phyloP scores from a whole-genome alignment of 192 early-diverging fungal species.

The Entomortierella beljakovae region DNA sequence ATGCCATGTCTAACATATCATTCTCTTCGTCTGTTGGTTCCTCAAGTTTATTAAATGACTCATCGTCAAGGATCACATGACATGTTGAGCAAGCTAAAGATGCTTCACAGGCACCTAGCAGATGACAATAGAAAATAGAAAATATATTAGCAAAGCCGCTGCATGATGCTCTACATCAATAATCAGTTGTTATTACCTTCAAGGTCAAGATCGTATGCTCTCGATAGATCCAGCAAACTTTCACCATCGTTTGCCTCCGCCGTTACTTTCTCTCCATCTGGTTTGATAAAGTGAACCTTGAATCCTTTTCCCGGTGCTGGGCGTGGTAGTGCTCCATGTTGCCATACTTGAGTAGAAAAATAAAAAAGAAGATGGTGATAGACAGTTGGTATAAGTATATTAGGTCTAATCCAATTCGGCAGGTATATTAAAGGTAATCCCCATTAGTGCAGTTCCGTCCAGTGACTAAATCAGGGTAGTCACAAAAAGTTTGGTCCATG shows the following conservation, averaged over 20 bases:
- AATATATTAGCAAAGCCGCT: background rate
- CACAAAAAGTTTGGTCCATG: no score
- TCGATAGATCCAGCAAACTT: conserved; percentile 92
- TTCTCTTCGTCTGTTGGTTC: conserved; percentile 98
- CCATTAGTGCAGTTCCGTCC: background rate
- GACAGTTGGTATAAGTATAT: background rate
- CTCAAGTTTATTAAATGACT: conserved; percentile 85
- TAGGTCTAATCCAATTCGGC: background rate
- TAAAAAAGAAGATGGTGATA: conserved; percentile 1
- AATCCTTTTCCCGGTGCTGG: conserved; percentile 50
- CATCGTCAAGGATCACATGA: conserved; percentile 89
- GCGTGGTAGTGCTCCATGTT: conserved; percentile 38
- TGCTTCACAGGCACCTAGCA: conserved; percentile 93
- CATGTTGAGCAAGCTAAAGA: conserved; percentile 96
- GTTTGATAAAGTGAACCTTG: conserved; percentile 87
- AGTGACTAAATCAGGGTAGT: no score
- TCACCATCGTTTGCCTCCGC: conserved; percentile 87
- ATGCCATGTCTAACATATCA: conserved; percentile 98
- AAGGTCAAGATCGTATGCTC: conserved; percentile 90
- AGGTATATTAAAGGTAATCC: no score
- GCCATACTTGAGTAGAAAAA: conserved; percentile 20
- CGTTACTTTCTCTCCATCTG: conserved; percentile 80
- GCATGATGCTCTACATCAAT: background rate
- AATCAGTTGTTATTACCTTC: conserved; percentile 70
- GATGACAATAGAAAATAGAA: conserved; percentile 1